phyloP scores from a whole-genome alignment of 129 eudicot species.

The Artemisia tridentata region DNA sequence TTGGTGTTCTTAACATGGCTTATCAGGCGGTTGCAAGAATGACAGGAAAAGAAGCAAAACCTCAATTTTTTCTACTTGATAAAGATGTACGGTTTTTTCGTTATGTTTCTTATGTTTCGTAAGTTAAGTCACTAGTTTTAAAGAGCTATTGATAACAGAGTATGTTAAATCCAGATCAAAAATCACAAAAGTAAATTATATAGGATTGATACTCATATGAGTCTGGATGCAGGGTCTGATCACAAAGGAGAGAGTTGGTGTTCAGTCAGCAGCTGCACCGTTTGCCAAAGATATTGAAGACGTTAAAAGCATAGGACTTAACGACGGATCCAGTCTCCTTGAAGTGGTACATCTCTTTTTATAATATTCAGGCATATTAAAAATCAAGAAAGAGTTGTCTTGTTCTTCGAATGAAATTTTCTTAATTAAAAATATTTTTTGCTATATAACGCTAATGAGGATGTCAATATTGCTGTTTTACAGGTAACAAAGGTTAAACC shows the following conservation, averaged over 20 bases:
- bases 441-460: slow-evolving; percentile 20
- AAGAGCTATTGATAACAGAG: not conserved
- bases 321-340: slow-evolving; percentile 78
- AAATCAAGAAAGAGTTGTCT: no score
- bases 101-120: slow-evolving; percentile 6
- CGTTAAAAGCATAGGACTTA: slow-evolving; percentile 63
- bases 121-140: slow-evolving; percentile 3
- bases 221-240: slow-evolving; percentile 74
- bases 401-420: not conserved
- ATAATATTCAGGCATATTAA: not conserved
- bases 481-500: slow-evolving; percentile 96
- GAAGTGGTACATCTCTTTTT: slow-evolving; percentile 72
- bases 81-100: slow-evolving; percentile 51
- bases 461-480: slow-evolving; percentile 27
- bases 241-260: slow-evolving; percentile 66
- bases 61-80: slow-evolving; percentile 91
- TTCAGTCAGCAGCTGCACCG: slow-evolving; percentile 91
- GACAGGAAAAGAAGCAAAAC: slow-evolving; percentile 70
- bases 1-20: slow-evolving; percentile 95
- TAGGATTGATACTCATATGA: not conserved
- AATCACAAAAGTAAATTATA: slow-evolving; percentile 4
- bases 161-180: not conserved
- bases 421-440: not conserved
- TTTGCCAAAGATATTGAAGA: slow-evolving; percentile 69
- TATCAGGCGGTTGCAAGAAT: slow-evolving; percentile 83